A percentile compares a stretch with the other conserved stretches of the same genome.
Evolutionary conservation across 2,329 filamentous ascomycete species (phyloP).

Genomic region (Tolypocladium tundrense): DNA sequence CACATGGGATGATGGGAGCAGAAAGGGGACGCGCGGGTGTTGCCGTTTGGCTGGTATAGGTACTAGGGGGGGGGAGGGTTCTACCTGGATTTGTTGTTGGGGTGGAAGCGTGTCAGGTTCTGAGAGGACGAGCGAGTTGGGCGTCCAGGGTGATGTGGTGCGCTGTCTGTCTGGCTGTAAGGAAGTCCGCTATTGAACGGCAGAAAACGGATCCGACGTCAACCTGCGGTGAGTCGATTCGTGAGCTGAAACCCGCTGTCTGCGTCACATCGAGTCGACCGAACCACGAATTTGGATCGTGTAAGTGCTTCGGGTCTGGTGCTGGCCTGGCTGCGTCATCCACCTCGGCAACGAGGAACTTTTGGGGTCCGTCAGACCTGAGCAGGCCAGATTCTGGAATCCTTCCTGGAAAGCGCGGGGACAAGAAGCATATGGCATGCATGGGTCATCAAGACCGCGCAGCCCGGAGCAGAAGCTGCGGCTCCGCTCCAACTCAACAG

Average conservation of each 20-base stretch:
- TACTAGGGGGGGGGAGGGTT: neutral
- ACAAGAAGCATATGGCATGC: neutral
- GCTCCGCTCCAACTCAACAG: neutral
- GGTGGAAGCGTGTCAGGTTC: neutral
- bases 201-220: neutral
- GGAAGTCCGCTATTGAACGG: too few relatives aligned
- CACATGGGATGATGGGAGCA: neutral
- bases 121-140: neutral
- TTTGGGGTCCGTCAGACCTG: neutral
- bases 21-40: neutral
- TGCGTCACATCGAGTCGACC: neutral
- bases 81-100: neutral
- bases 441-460: neutral
- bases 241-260: neutral
- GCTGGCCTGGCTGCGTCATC: neutral
- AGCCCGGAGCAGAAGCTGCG: constrained; percentile 4
- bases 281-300: neutral
- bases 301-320: neutral
- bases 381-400: neutral
- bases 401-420: neutral
- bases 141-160: neutral
- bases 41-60: neutral
- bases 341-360: neutral
- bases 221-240: neutral
- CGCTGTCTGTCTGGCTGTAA: neutral